phyloP scores from a whole-genome alignment of 805 yeast species.

The Candida methanosorbosa region DNA sequence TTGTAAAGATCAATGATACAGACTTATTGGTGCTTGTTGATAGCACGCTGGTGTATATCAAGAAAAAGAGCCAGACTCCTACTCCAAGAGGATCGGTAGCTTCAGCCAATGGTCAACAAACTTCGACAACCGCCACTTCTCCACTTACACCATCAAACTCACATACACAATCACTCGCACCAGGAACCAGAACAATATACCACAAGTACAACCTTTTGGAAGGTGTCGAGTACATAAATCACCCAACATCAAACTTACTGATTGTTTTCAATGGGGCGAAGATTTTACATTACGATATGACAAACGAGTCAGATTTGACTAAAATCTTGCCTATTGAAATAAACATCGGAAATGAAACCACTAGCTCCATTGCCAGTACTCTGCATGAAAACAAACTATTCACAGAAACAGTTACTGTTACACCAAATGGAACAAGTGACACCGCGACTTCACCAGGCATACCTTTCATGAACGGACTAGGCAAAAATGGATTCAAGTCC shows the following conservation, averaged over 20 bases:
- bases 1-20: constrained; percentile 18
- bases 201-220: constrained; percentile 15
- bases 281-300: constrained; percentile 21
- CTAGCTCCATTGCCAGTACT: constrained; percentile 1
- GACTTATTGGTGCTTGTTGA: constrained; percentile 22
- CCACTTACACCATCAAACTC: background rate
- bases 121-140: constrained; percentile 9
- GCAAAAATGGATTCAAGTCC: background rate
- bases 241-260: constrained; percentile 16
- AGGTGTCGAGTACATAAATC: constrained; percentile 23
- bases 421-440: background rate
- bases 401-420: background rate
- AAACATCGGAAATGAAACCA: constrained; percentile 23
- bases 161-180: background rate
- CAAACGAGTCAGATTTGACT: constrained; percentile 12
- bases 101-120: constrained; percentile 2
- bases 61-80: constrained; percentile 6
- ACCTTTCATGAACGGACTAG: background rate
- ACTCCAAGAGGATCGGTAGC: too few relatives aligned
- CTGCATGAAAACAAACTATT: too few relatives aligned
- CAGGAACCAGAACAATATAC: constrained; percentile 9
- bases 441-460: background rate
- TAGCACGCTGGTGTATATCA: constrained; percentile 20
- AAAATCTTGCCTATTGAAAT: constrained; percentile 20
- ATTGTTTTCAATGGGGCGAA: constrained; percentile 26